Conservation (phyloP, 768 basidiomycete genomes). For the Neoboletus brunneissimus region DNA sequence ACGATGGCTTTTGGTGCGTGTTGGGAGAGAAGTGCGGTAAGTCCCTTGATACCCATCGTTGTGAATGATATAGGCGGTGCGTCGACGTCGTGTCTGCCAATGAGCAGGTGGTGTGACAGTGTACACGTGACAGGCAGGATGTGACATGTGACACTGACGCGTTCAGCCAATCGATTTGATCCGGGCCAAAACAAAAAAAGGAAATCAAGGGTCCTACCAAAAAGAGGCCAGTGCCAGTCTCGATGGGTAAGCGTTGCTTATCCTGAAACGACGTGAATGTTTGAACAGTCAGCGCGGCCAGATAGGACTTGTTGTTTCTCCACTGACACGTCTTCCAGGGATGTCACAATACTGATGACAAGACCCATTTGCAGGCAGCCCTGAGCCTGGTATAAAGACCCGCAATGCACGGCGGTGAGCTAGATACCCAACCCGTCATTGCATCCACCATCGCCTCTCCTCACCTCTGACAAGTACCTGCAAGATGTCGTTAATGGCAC, state of each 20-base stretch:
- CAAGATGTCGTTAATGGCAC: background rate
- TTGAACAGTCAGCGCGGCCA: too few species aligned
- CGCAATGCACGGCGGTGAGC: background rate
- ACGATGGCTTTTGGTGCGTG: conserved; percentile 84
- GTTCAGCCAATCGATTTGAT: too few species aligned
- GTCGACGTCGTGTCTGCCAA: background rate
- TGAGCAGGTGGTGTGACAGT: background rate
- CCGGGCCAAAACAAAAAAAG: too few species aligned
- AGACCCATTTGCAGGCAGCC: too few species aligned
- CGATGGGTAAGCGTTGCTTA: too few species aligned
- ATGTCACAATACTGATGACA: background rate
- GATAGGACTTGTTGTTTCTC: background rate
- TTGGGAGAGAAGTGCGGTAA: conserved; percentile 85
- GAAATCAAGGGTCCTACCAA: too few species aligned
- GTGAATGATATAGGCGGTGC: background rate
- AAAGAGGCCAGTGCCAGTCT: too few species aligned
- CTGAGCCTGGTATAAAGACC: background rate
- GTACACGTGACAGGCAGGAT: conserved; percentile 6
- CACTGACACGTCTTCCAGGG: background rate
- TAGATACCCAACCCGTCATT: background rate
- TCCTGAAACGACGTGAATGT: too few species aligned
- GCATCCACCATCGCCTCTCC: background rate
- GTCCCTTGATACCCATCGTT: conserved; percentile 90
- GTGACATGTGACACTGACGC: conserved; percentile 7
- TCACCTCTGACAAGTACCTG: background rate